Evolutionary conservation across 768 basidiomycete species (phyloP).

Genomic region (Suillus fuscotomentosus): DNA sequence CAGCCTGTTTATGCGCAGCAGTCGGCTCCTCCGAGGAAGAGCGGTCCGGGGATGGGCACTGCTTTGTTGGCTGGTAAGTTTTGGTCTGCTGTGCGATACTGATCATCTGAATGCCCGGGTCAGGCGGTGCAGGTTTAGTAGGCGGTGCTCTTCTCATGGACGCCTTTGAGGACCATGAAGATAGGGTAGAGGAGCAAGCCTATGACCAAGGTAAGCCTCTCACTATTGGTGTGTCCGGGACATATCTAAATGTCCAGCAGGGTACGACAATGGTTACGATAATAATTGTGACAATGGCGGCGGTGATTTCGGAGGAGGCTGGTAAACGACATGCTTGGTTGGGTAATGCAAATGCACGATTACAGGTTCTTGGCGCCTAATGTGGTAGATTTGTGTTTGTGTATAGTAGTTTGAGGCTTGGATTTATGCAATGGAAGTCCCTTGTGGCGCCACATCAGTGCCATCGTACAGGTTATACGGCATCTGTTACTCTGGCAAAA

Average conservation of each 20-base stretch:
- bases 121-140: slow-evolving; percentile 65
- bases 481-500: background rate
- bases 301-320: slow-evolving; percentile 12
- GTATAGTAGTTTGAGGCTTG: background rate
- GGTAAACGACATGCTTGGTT: slow-evolving; percentile 6
- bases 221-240: background rate
- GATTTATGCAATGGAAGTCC: background rate
- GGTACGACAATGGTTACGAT: slow-evolving; percentile 27
- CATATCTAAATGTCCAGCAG: slow-evolving; percentile 15
- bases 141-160: slow-evolving; percentile 57
- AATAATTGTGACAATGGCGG: slow-evolving; percentile 7
- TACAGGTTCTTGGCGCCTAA: background rate
- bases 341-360: background rate
- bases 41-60: slow-evolving; percentile 51
- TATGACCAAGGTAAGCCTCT: slow-evolving; percentile 34
- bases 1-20: slow-evolving; percentile 35
- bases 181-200: slow-evolving; percentile 27
- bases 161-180: slow-evolving; percentile 45
- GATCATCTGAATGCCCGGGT: slow-evolving; percentile 6
- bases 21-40: slow-evolving; percentile 41
- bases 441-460: background rate
- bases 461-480: background rate
- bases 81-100: background rate
- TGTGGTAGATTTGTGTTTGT: background rate
- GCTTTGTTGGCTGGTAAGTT: slow-evolving; percentile 44